Percentiles rank a stretch among this genome's conserved stretches.
These are phyloP conservation scores for Cyphellophora attinorum DNA, from an alignment of 2,329 filamentous ascomycete genomes.

Conservation along the genomic window DNA sequence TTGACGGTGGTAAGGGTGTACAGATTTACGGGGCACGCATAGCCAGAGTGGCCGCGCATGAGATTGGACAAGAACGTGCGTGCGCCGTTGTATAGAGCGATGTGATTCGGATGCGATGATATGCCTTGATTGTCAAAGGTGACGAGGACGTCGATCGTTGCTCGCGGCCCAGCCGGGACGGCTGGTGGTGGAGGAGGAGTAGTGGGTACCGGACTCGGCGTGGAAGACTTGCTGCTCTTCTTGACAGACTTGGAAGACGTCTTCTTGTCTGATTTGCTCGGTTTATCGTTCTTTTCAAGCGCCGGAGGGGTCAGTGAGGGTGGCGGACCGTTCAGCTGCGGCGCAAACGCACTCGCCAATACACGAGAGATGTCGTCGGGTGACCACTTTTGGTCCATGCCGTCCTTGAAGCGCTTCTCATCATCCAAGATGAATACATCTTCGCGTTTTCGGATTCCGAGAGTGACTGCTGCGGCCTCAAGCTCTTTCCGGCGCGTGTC, in stretches of 20 bases:
- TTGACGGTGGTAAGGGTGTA: conserved; percentile 73
- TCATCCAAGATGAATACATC: conserved; percentile 83
- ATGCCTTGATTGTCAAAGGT: conserved; percentile 83
- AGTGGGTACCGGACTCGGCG: conserved; percentile 5
- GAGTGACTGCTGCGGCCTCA: conserved; percentile 62
- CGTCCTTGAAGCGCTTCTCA: conserved; percentile 69
- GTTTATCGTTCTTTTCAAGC: conserved; percentile 10
- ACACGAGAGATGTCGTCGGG: conserved; percentile 58
- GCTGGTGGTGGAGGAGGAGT: conserved; percentile 14
- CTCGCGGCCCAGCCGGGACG: conserved; percentile 34
- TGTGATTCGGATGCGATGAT: conserved; percentile 87
- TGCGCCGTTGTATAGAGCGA: conserved; percentile 76
- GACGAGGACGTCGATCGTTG: conserved; percentile 68
- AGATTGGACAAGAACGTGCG: conserved; percentile 60
- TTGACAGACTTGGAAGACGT: conserved; percentile 6
- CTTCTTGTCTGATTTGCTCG: conserved; percentile 1
- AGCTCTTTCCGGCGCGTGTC: conserved; percentile 75
- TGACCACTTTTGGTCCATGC: conserved; percentile 75
- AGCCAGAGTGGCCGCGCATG: conserved; percentile 51
- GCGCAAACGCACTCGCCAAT: conserved; percentile 64
- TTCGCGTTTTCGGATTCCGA: conserved; percentile 65
- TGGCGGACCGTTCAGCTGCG: conserved; percentile 38
- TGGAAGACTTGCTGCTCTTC: conserved; percentile 2
- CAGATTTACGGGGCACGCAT: conserved; percentile 66
- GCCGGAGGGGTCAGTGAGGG: conserved; percentile 19